Evolutionary conservation across 2,329 filamentous ascomycete species (phyloP), one percentile per base, ranked within the genome.

Genomic region (Kalaharituber pfeilii): DNA sequence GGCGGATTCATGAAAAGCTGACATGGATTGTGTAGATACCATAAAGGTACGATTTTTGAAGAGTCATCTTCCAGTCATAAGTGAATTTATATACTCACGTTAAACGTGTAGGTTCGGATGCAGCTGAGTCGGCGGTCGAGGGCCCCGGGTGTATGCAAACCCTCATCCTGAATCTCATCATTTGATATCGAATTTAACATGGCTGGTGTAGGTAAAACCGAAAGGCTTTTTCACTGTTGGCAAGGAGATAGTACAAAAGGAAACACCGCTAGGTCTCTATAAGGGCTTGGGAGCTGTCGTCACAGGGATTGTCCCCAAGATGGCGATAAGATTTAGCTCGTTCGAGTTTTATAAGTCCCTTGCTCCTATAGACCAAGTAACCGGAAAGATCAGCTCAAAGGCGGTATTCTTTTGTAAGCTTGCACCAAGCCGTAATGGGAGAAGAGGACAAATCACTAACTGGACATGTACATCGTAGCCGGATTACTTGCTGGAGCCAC

Each of bases 271-370:
- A 30, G 91, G 84, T 60, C 73, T 98, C 56, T 98, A 98, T 77
- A 98, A 98, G 74, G 91, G 91, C 62, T 78, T 98, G n/a, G 91
- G 91, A 58, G 91, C 91, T 53, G 91, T 98, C 42, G 69, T 96
- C 56, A 95, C 88, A 24, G 91, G 91, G 62, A 98, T 98, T 68
- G 80, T 98, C 22, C 91, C 91, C 53, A 98, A 98, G 72, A 98
- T 98, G 91, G 91, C 91, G 58, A 98, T 96, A 68, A 85, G 91
- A 36, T 98, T 98, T 72, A 94, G 89, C 49, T 94, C 86, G 53
- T 98, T 96, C 70, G 91, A 96, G 70, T 80, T 78, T 67, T 98
- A 96, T 72, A 96, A 96, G 77, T 80, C 86, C 67, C 58, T 83
- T 50, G 61, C 60, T 58, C 74, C 95, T 24, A 80, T 85, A 44